Evolutionary conservation across 2,329 filamentous ascomycete species (phyloP).

Genomic region (Cladophialophora carrionii): DNA sequence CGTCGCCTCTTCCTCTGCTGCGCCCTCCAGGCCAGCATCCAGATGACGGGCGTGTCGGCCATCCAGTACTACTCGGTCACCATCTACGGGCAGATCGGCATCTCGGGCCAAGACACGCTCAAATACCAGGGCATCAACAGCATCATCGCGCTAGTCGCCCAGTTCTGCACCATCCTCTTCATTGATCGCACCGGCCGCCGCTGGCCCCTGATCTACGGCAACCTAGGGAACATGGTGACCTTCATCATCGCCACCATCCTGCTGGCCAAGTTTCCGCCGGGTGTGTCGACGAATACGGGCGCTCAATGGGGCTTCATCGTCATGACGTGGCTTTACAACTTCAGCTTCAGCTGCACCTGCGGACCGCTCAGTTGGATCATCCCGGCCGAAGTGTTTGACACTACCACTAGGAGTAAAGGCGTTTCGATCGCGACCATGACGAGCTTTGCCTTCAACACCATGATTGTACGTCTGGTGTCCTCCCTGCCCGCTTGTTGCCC

Average conservation of each 20-base stretch:
- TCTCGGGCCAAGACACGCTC: conserved; percentile 65
- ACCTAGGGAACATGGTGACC: conserved; percentile 69
- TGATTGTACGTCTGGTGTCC: conserved; percentile 56
- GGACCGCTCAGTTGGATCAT: conserved; percentile 68
- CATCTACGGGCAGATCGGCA: conserved; percentile 72
- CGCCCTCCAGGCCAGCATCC: conserved; percentile 69
- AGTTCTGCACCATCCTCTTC: conserved; percentile 67
- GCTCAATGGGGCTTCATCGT: conserved; percentile 76
- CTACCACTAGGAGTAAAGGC: conserved; percentile 72
- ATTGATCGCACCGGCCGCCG: conserved; percentile 72
- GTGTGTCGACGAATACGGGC: conserved; percentile 53
- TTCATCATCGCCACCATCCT: conserved; percentile 69
- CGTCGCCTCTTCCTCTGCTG: conserved; percentile 71
- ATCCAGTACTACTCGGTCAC: conserved; percentile 74
- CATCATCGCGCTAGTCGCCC: conserved; percentile 69
- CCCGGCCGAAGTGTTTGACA: conserved; percentile 73
- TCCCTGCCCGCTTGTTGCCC: too few species aligned
- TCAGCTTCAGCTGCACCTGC: conserved; percentile 71
- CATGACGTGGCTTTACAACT: conserved; percentile 79
- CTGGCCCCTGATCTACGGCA: conserved; percentile 72
- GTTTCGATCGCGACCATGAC: conserved; percentile 75
- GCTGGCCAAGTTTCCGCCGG: conserved; percentile 65
- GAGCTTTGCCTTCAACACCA: conserved; percentile 74
- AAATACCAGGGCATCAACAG: conserved; percentile 77
- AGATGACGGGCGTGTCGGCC: conserved; percentile 75